A percentile compares a stretch with the other conserved stretches of the same genome.
phyloP scores from a whole-genome alignment of 2,329 filamentous ascomycete genomes.

The Pseudogymnoascus sp. region DNA sequence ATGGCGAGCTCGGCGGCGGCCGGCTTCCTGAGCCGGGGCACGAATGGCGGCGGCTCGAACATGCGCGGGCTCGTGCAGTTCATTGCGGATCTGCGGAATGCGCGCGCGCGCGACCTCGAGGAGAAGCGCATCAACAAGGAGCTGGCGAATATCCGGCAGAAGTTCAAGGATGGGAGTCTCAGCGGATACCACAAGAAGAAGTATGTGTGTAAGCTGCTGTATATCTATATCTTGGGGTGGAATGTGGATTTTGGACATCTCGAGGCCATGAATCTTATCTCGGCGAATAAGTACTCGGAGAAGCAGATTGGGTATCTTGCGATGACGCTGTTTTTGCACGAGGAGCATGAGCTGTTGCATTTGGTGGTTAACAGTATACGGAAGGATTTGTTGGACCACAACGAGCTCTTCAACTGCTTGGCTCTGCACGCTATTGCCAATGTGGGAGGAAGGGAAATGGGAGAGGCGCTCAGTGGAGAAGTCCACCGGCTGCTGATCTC shows the following conservation, averaged over 20 bases:
- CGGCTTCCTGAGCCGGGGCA: conserved; percentile 59
- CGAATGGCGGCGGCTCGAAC: conserved; percentile 51
- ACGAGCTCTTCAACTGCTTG: conserved; percentile 95
- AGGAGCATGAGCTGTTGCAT: conserved; percentile 92
- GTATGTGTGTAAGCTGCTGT: conserved; percentile 95
- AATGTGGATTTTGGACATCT: conserved; percentile 98
- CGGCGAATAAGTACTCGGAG: conserved; percentile 93
- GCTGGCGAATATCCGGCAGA: conserved; percentile 77
- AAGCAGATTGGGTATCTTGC: conserved; percentile 99
- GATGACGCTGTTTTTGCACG: conserved; percentile 93
- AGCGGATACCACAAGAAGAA: conserved; percentile 99
- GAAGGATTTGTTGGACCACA: conserved; percentile 88
- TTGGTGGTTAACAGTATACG: conserved; percentile 97
- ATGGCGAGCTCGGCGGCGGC: conserved; percentile 30
- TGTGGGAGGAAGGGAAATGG: conserved; percentile 93
- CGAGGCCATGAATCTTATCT: conserved; percentile 96
- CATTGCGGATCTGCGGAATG: conserved; percentile 93
- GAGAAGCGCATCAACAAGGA: conserved; percentile 99
- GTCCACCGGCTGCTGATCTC: conserved; percentile 92
- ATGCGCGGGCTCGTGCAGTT: conserved; percentile 90
- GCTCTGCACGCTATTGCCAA: conserved; percentile 97
- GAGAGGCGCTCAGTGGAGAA: conserved; percentile 82
- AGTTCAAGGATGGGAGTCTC: conserved; percentile 61
- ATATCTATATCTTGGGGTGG: conserved; percentile 98
- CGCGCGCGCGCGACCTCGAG: conserved; percentile 86